Evolutionary conservation across 2,329 filamentous ascomycete species (phyloP), one percentile per base, ranked within the genome.

Genomic region (Colletotrichum musae): DNA sequence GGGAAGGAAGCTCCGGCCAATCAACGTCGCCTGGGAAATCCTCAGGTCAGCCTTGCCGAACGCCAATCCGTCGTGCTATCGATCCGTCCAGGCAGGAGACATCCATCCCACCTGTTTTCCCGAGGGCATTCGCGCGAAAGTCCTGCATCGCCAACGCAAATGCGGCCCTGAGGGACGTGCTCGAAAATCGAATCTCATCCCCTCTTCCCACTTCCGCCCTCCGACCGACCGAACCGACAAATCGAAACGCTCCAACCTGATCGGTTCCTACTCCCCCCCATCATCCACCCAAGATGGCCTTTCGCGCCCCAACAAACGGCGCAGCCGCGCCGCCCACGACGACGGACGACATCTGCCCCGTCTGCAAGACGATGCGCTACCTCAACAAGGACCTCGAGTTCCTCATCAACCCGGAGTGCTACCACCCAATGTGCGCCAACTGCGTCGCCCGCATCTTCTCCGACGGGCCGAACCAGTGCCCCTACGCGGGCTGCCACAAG

Each of bases 341-440:
- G 62, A 36, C 67, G 58, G 84, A 86, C 73, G 94, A 98, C 82
- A 93, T 95, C 78, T 99, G 96, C 83, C 96, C 95, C 67, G 94
- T 98, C 74, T 99, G 96, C 92, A 98, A 98, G 83, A 97, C 94
- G 69, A 94, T 93, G 70, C 93, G 94, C 73, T 98, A 98, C 85
- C 92, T 98, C 76, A 98, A 98, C 85, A 91, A 91, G 70, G 92
- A 94, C 83, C 95, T 99, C 89, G 89, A 92, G 73, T 98, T 99
- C 83, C 92, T 96, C 75, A 95, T 99, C 84, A 98, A 98, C 80
- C 94, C 95, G 9, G 94, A 97, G 86, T 99, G 96, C 88, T 99
- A 99, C 86, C 96, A 99, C 86, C 94, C 94, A 74, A 98, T 99
- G 94, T 99, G 96, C 86, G 92, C 94, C 80, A 95, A 93, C 66